A percentile compares a stretch with the other conserved stretches of the same genome.
Evolutionary conservation across 345 rosid genomes (phyloP).

Genomic region (Citrus maxima): DNA sequence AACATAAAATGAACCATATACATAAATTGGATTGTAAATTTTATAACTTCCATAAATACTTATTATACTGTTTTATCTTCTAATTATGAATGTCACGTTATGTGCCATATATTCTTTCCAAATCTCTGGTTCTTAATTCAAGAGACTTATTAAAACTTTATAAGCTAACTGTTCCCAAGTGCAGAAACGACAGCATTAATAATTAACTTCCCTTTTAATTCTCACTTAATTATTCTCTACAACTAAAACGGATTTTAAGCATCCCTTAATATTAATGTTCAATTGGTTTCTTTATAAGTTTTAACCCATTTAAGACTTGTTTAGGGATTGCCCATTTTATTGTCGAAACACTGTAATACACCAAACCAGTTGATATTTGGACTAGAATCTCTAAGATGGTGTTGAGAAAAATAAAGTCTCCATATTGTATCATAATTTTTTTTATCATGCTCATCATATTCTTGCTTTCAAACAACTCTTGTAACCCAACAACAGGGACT

Average conservation of each 20-base stretch:
- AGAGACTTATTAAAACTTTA: too few species aligned
- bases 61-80: too few species aligned
- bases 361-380: background rate
- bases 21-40: background rate
- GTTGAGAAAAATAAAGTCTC: conserved; percentile 17
- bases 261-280: background rate
- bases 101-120: too few species aligned
- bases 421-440: conserved; percentile 3
- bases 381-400: background rate
- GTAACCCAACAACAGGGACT: background rate
- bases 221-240: background rate
- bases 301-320: background rate
- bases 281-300: background rate
- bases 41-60: background rate
- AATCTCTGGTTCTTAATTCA: too few species aligned
- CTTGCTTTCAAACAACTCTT: conserved; percentile 19
- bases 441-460: conserved; percentile 19
- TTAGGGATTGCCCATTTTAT: background rate
- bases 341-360: background rate
- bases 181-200: background rate
- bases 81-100: background rate
- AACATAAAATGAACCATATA: too few species aligned
- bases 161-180: too few species aligned
- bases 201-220: background rate
- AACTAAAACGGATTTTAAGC: background rate